These are phyloP conservation scores for Eucalyptus cloeziana DNA, from an alignment of 345 rosid species.

Conservation along the genomic window DNA sequence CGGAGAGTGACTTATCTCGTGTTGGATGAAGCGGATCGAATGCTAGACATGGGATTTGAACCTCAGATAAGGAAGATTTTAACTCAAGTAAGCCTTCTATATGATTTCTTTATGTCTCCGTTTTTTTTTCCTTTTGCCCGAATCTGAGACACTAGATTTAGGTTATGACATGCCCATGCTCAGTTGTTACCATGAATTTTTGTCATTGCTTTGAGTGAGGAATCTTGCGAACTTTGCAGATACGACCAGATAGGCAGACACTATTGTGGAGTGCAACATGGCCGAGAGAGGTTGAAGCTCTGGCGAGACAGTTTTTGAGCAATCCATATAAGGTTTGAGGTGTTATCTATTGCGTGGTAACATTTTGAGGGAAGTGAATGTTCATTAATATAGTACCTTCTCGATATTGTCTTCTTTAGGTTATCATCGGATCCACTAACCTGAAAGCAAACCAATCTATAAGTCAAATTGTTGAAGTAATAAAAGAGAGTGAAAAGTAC, in stretches of 20 bases:
- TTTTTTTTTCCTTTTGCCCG: background rate
- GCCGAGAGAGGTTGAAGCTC: slow-evolving; percentile 89
- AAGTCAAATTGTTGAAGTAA: slow-evolving; percentile 77
- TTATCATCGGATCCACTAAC: slow-evolving; percentile 70
- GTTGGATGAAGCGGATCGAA: slow-evolving; percentile 92
- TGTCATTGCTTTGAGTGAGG: background rate
- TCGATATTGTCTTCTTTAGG: slow-evolving; percentile 20
- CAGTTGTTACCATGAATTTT: background rate
- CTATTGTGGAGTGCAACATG: slow-evolving; percentile 99
- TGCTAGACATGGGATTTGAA: slow-evolving; percentile 99
- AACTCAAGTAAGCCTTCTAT: slow-evolving; percentile 41
- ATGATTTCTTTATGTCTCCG: background rate
- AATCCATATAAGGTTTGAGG: slow-evolving; percentile 74
- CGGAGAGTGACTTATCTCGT: slow-evolving; percentile 90
- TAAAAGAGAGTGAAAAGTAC: slow-evolving; percentile 75
- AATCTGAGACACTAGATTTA: background rate
- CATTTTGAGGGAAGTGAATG: background rate
- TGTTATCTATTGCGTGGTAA: background rate
- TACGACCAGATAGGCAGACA: slow-evolving; percentile 96
- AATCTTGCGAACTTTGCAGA: slow-evolving; percentile 19
- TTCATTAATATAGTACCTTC: background rate
- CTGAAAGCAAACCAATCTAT: slow-evolving; percentile 93
- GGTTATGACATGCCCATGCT: background rate
- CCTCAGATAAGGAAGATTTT: slow-evolving; percentile 92
- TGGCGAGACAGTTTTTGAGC: slow-evolving; percentile 79